phyloP scores from a whole-genome alignment of 2,329 filamentous ascomycete species.

The Ramularia endophylla region DNA sequence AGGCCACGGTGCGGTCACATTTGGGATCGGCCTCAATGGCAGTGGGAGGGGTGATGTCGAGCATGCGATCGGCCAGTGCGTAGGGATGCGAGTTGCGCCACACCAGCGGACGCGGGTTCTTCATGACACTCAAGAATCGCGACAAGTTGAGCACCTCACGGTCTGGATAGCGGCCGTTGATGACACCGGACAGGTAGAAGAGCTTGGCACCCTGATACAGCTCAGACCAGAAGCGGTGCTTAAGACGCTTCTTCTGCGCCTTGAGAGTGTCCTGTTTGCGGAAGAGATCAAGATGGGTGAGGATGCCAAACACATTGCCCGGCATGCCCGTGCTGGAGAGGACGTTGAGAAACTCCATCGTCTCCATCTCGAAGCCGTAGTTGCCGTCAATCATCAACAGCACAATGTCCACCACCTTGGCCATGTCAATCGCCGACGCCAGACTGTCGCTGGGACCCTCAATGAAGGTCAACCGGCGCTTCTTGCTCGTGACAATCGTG shows the following conservation, averaged over 20 bases:
- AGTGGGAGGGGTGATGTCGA: slow-evolving; percentile 91
- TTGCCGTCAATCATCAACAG: slow-evolving; percentile 98
- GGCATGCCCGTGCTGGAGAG: slow-evolving; percentile 95
- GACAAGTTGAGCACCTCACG: slow-evolving; percentile 94
- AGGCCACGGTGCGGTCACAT: slow-evolving; percentile 82
- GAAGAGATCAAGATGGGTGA: slow-evolving; percentile 95
- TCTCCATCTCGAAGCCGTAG: slow-evolving; percentile 99
- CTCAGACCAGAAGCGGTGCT: slow-evolving; percentile 95
- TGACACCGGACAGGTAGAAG: slow-evolving; percentile 93
- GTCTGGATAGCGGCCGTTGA: slow-evolving; percentile 95
- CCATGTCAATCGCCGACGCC: slow-evolving; percentile 92
- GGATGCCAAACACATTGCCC: slow-evolving; percentile 93
- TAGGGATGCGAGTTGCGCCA: slow-evolving; percentile 98
- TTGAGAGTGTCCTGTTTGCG: slow-evolving; percentile 86
- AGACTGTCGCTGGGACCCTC: slow-evolving; percentile 94
- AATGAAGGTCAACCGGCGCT: slow-evolving; percentile 87
- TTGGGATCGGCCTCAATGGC: slow-evolving; percentile 82
- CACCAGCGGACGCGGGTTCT: slow-evolving; percentile 91
- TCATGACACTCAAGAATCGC: slow-evolving; percentile 96
- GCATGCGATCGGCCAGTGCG: slow-evolving; percentile 84
- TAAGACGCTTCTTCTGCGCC: slow-evolving; percentile 91
- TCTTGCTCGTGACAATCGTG: slow-evolving; percentile 94
- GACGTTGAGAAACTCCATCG: slow-evolving; percentile 97
- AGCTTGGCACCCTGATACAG: slow-evolving; percentile 94
- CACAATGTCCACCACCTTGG: slow-evolving; percentile 96